Base-by-base conservation (phyloP, 108 stramenopile genomes). In the Fistulifera solaris region DNA sequence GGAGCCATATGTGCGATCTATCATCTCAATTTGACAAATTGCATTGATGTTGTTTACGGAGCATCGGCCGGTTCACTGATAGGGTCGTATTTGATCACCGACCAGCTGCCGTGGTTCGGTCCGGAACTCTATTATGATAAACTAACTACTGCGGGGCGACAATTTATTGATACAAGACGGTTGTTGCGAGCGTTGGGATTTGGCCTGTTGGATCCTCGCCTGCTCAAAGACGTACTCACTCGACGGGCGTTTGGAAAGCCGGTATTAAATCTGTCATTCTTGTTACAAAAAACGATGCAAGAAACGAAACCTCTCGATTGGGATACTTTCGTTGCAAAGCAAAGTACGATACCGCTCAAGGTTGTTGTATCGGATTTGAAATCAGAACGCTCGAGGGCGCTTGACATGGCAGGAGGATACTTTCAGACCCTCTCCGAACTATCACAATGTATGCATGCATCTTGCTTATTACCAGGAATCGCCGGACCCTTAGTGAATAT, bases 81-180 rank as follows among this genome's bases (percentile, higher is more conserved):
- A 38, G 86, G 79, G 5, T 85, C 90, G 0, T 96, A 93, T 65
- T 91, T 96, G 59, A 74, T 87, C 38, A 86, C 79, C 7, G 58
- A 69, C 2, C 93, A 96, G 63, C 58, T 94, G 48, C 93, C 86
- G 1, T 86, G 85, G 77, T 76, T 90, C 50, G 96, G 96, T 6
- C 94, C 92, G n/a, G 93, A 94, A 61, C 68, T 97, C 16, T 96
- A 96, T 55, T 97, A 97, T 67, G 94, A 97, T 59, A 46, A 68
- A 5, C 61, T 97, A 21, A 91, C 96, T 12, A 80, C 79, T 5
- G 80, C 85, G 4, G 91, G 83, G 2, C 54, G 67, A 44, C 23
- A 67, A 11, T 97, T 97, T 57, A 93, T 97, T 58, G 92, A 97
- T 70, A 78, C 80, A 13, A 77, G 76, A 44, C 68, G 83, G 49